These are phyloP conservation scores for Stygiomarasmius scandens DNA, from an alignment of 1,284 basidiomycete species.

Conservation along the genomic window DNA sequence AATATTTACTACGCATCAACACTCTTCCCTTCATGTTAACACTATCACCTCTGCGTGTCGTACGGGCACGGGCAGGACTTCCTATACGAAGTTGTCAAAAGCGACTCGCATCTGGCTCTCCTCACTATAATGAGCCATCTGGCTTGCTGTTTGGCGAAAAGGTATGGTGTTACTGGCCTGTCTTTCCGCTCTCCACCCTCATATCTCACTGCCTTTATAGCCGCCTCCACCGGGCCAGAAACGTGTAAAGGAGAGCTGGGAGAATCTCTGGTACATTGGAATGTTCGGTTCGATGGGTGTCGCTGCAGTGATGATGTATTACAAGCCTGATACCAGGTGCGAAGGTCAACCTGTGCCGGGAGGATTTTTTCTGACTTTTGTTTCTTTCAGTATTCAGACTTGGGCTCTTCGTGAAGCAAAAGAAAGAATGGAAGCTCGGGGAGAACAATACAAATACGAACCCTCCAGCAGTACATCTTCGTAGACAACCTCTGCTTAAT, in stretches of 20 bases:
- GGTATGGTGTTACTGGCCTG: no score
- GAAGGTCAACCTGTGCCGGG: conserved; percentile 30
- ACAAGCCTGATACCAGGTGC: conserved; percentile 96
- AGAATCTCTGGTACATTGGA: conserved; percentile 84
- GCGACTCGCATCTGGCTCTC: conserved; percentile 70
- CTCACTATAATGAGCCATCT: conserved; percentile 86
- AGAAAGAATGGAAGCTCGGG: conserved; percentile 84
- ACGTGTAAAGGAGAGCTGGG: conserved; percentile 87
- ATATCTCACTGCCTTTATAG: conserved; percentile 42
- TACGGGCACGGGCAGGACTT: conserved; percentile 32
- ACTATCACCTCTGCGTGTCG: conserved; percentile 40
- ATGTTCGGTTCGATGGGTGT: conserved; percentile 90
- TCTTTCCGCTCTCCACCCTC: no score
- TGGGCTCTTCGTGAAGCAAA: conserved; percentile 92
- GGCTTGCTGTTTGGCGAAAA: conserved; percentile 90
- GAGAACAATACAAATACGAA: conserved; percentile 83
- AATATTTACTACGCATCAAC: not conserved
- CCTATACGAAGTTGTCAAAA: conserved; percentile 18
- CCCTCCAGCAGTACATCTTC: conserved; percentile 30
- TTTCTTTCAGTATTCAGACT: conserved; percentile 69
- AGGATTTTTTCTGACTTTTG: conserved; percentile 4
- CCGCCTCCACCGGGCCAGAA: conserved; percentile 80
- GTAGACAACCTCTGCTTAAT: not conserved
- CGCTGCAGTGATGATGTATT: conserved; percentile 79
- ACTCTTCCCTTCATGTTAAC: conserved; percentile 20